Conservation (phyloP, 2,329 filamentous ascomycete genomes). For the Curvularia eragrostidis region DNA sequence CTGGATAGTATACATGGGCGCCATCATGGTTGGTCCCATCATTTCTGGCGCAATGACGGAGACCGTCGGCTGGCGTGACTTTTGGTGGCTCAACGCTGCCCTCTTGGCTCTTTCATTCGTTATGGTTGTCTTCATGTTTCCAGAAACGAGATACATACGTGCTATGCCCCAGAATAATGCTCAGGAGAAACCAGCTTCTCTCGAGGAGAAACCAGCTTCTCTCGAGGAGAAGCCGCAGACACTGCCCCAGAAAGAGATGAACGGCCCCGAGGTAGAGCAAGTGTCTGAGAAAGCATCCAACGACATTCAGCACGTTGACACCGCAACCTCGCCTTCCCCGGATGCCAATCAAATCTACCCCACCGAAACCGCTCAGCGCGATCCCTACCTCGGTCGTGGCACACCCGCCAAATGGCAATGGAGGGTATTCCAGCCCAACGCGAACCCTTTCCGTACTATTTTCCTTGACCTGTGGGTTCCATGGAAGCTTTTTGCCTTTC, state of each 20-base stretch:
- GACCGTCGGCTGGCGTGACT: constrained; percentile 65
- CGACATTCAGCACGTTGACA: constrained; percentile 36
- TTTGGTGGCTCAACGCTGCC: constrained; percentile 71
- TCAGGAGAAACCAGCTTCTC: constrained; percentile 5
- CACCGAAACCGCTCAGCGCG: constrained; percentile 53
- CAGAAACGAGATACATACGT: constrained; percentile 68
- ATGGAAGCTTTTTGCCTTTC: constrained; percentile 67
- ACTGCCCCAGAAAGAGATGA: constrained; percentile 19
- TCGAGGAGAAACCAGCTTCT: constrained; percentile 31
- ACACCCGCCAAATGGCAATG: constrained; percentile 64
- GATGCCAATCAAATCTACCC: constrained; percentile 32
- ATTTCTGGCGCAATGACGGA: constrained; percentile 67
- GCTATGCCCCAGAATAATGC: constrained; percentile 41
- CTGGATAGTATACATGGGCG: constrained; percentile 68
- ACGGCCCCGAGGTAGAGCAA: constrained; percentile 24
- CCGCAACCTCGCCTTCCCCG: constrained; percentile 23
- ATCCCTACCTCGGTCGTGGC: constrained; percentile 64
- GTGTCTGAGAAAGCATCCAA: constrained; percentile 33
- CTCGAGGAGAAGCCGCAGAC: constrained; percentile 31
- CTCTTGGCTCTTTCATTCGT: constrained; percentile 59
- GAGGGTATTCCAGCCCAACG: constrained; percentile 58
- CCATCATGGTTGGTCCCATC: constrained; percentile 65
- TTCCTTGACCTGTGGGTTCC: constrained; percentile 65
- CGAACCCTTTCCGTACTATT: constrained; percentile 56
- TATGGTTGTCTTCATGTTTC: constrained; percentile 65